Base-by-base conservation (phyloP, 2,329 filamentous ascomycete species). In the Fusarium scirpi region DNA sequence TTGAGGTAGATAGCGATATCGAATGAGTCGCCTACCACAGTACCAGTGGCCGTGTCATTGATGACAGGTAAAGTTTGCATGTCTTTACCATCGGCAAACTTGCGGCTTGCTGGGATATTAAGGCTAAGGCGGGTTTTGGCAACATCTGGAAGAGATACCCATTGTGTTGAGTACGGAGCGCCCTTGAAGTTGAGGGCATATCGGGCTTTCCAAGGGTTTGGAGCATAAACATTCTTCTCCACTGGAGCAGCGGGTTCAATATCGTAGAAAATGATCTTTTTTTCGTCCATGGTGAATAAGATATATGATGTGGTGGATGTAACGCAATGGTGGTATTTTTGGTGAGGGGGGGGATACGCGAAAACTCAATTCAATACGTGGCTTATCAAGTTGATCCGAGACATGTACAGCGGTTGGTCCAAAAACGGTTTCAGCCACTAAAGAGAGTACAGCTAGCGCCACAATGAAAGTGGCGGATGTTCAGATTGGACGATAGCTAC, bases 1-100 rank as follows among this genome's bases (percentile, higher is more conserved):
- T 91, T 84, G 3, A 91, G 81, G 71, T 90, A 86, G 27, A 85
- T 77, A 9, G 89, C 90, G 64, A 91, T 91, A 55, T 91, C 89
- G 73, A 90, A 90, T 4, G 88, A 88, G 78, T 92, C 90, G 8
- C 89, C 89, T 5, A 91, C 58, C 0, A 81, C 53, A 1, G 77
- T 62, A 8, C 72, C 74, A 0, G 82, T 85, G 20, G 72, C 58
- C 0, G 80, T 75, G 53, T 90, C 86, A 2, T 79, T 71, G 24
- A 91, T 76, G 44, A 90, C 82, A 3, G 90, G 89, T 0, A 91
- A 82, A 4, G 89, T 92, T 77, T 83, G 83, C 79, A 83, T 91
- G 71, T 89, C 86, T 34, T 78, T 80, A 44, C 88, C 88, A 70
- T 91, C 85, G 66, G 81, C 81, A 59, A 85, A 84, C 63, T 85